Percentiles rank a stretch among this genome's conserved stretches.
phyloP scores from a whole-genome alignment of 202 grass and related monocot genomes.

The Musa balbisiana region DNA sequence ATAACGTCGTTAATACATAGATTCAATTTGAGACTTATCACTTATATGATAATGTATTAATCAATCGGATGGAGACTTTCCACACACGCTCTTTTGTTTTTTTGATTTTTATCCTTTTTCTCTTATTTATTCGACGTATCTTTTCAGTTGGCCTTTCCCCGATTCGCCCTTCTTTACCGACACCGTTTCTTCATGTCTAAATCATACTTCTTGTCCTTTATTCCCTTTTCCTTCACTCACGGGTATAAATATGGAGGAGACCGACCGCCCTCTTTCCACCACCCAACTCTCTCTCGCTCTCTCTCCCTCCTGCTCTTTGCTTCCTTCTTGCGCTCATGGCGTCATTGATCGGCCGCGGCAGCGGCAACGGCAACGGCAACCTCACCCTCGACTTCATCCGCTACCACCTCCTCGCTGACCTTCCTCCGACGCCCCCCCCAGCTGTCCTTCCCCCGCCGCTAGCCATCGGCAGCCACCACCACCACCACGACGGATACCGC shows the following conservation, averaged over 20 bases:
- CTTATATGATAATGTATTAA: too few species aligned
- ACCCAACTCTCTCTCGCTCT: background rate
- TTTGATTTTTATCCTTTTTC: too few species aligned
- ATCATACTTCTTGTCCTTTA: too few species aligned
- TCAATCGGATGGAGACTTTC: too few species aligned
- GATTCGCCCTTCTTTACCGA: background rate
- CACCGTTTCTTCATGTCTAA: background rate
- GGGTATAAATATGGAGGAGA: background rate
- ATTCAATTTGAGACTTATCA: too few species aligned
- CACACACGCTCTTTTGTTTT: too few species aligned
- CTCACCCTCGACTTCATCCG: constrained; percentile 2
- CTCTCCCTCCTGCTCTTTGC: background rate
- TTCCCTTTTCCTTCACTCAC: background rate
- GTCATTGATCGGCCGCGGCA: background rate
- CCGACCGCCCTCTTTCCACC: background rate
- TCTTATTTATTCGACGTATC: background rate
- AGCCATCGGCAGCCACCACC: background rate
- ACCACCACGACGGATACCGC: background rate
- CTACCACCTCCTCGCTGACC: background rate
- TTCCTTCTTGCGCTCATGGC: background rate
- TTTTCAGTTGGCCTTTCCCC: background rate
- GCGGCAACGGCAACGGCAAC: too few species aligned
- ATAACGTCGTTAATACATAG: too few species aligned
- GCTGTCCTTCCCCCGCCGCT: background rate
- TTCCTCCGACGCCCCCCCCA: background rate